Conservation (phyloP, 2,329 filamentous ascomycete genomes). For the Xylaria polymorpha region DNA sequence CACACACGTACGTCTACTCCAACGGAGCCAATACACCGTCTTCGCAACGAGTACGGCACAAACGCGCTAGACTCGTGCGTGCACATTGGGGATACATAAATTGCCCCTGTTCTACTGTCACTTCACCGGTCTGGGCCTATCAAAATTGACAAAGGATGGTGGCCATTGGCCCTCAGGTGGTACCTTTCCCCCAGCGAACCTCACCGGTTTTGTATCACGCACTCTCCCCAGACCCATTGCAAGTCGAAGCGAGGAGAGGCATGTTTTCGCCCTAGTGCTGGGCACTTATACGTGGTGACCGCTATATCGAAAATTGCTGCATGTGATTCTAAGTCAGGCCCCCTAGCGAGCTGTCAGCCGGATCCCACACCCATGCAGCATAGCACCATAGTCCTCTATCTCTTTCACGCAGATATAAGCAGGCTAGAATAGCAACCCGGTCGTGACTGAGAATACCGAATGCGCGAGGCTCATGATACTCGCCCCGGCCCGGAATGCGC, state of each 20-base stretch:
- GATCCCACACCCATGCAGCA: conserved; percentile 29
- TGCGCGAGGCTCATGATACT: background rate
- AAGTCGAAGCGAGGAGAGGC: conserved; percentile 14
- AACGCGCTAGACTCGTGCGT: conserved; percentile 6
- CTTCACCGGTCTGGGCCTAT: conserved; percentile 8
- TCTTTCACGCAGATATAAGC: conserved; percentile 1
- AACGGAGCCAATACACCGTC: background rate
- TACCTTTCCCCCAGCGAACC: conserved; percentile 12
- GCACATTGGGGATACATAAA: conserved; percentile 3
- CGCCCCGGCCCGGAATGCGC: background rate
- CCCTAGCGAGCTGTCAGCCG: conserved; percentile 15
- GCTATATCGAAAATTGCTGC: conserved; percentile 10
- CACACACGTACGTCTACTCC: background rate
- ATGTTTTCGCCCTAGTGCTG: conserved; percentile 3
- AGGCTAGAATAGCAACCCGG: background rate
- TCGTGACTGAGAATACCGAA: background rate
- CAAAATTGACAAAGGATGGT: conserved; percentile 6
- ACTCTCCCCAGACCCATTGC: background rate
- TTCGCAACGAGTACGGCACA: background rate
- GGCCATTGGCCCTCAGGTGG: conserved; percentile 12
- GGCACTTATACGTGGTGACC: conserved; percentile 5
- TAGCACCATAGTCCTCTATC: background rate
- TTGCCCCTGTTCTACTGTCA: conserved; percentile 16
- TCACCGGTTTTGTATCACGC: conserved; percentile 26
- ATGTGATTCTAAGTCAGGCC: conserved; percentile 5